Percentiles rank a stretch among this genome's conserved stretches.
Conservation (phyloP, 1,139 yeast genomes). For the Suhomyces wounanorum region DNA sequence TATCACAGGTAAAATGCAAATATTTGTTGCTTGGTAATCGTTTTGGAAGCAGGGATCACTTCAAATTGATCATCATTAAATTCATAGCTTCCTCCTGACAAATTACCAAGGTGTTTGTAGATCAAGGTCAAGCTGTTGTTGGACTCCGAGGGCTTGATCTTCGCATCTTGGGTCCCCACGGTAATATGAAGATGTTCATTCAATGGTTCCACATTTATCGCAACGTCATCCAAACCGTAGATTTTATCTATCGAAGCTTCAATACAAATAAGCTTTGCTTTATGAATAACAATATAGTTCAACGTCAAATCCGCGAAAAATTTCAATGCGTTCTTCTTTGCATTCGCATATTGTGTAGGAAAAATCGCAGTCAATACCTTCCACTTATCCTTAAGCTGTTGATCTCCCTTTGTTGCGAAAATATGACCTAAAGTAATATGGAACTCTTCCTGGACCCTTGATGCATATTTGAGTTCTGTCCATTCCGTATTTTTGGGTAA, state of each 20-base stretch:
- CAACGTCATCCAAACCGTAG: conserved; percentile 21
- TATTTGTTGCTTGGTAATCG: conserved; percentile 20
- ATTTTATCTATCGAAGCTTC: conserved; percentile 45
- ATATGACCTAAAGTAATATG: conserved; percentile 81
- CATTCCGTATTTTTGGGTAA: conserved; percentile 29
- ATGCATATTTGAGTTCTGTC: conserved; percentile 46
- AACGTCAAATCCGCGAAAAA: conserved; percentile 43
- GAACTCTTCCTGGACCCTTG: conserved; percentile 55
- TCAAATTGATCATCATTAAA: conserved; percentile 6
- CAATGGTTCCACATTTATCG: conserved; percentile 27
- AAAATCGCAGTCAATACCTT: conserved; percentile 20
- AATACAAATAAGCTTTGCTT: conserved; percentile 56
- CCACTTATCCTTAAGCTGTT: conserved; percentile 29
- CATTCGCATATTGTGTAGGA: conserved; percentile 13
- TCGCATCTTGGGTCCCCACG: conserved; percentile 56
- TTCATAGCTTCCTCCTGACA: conserved; percentile 1
- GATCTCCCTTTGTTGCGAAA: conserved; percentile 26
- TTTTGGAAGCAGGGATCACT: conserved; percentile 3
- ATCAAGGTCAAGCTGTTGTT: conserved; percentile 25
- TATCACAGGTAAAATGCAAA: conserved; percentile 20
- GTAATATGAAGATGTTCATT: conserved; percentile 73
- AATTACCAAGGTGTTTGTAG: background rate
- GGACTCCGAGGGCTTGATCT: conserved; percentile 48
- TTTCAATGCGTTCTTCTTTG: conserved; percentile 14
- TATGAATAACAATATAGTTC: conserved; percentile 48